Evolutionary conservation across 345 rosid genomes (phyloP), one percentile per base, ranked within the genome.

Genomic region (Gossypium herbaceum): DNA sequence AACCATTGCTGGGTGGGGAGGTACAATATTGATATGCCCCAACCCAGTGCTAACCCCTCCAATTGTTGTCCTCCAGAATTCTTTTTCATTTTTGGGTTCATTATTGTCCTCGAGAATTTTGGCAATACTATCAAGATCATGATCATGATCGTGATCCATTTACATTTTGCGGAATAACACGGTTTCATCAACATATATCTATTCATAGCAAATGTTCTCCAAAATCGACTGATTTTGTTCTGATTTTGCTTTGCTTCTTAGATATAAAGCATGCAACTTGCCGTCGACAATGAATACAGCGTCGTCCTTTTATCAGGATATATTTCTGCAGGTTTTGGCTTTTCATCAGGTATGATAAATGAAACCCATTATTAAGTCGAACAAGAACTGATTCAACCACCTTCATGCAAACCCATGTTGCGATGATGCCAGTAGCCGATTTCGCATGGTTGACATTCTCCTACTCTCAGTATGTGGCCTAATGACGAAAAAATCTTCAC

Each of bases 361-460:
- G 7, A 62, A 22, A 69, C 9, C 73, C 25, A 71, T 19, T 34
- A 4, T 34, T 34, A 12, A 45, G 47, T 58, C 45, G 25, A 3
- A 54, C 22, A 54, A 54, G 11, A 54, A 17, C 57, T 54, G 57
- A 54, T 54, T 54, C 22, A 54, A 58, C 55, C 1, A 22, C 15
- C 47, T 1, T 45, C 17, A 16, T 5, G 39, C 39, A 34, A 34
- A 34, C 39, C 39, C 41, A 34, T 34, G 7, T 34, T 34, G 7
- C 41, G 41, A 6, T 34, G 41, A 34, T 34, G 41, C 7, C 41
- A 34, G 41, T 34, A 34, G 7, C 41, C 41, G 7, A 34, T 22
- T 43, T 41, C 43, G 43, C 66, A 25, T 24, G n/a, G 75, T 73
- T 73, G 67, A 58, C 66, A 22, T 73, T 59, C n/a, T 55, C 72